Conservation (phyloP, 1,284 basidiomycete genomes). For the Fomitopsis betulina region DNA sequence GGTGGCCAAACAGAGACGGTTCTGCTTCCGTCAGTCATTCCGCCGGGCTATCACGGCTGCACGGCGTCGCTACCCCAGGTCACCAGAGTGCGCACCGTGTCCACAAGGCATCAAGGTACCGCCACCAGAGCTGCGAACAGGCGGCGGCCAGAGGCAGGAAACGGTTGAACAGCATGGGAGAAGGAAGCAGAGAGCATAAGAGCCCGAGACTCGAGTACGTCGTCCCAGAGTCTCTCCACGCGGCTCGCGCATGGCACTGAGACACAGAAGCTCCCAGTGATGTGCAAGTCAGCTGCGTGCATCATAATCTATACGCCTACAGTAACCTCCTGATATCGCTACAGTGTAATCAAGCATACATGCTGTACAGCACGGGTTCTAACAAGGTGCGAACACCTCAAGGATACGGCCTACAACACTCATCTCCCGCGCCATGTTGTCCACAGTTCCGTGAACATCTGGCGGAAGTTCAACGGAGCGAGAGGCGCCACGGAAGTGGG, state of each 20-base stretch:
- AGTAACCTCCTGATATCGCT: neutral
- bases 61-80: neutral
- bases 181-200: neutral
- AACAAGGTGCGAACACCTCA: neutral
- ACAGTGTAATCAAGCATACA: neutral
- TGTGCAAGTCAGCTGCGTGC: neutral
- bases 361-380: neutral
- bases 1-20: neutral
- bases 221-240: neutral
- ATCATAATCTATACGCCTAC: neutral
- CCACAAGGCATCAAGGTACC: conserved; percentile 21
- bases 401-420: conserved; percentile 6
- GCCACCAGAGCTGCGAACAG: neutral
- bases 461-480: conserved; percentile 12
- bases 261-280: neutral
- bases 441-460: conserved; percentile 25
- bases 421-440: conserved; percentile 14
- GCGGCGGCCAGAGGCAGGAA: neutral
- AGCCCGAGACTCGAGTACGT: neutral
- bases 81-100: conserved; percentile 14
- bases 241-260: neutral
- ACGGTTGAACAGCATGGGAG: conserved; percentile 2
- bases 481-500: conserved; percentile 1
- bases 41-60: neutral
- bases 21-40: neutral